Evolutionary conservation across 192 early-diverging fungal genomes (phyloP).

Genomic region (Coemansia sp.): DNA sequence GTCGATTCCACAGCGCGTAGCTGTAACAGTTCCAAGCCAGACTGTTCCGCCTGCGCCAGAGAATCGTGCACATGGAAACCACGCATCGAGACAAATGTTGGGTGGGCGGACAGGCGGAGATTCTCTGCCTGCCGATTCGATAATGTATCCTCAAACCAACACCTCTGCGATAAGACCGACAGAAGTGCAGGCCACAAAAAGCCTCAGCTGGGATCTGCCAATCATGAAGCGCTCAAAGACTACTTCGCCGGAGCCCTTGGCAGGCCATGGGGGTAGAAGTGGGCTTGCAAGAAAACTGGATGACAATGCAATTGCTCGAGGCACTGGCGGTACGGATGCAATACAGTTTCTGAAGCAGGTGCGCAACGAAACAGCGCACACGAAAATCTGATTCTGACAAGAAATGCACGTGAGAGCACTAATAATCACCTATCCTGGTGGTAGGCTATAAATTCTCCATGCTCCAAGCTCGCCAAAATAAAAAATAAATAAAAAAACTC

Average conservation of each 20-base stretch:
- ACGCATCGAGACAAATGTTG: background rate
- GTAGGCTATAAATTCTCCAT: no score
- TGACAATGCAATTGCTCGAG: slow-evolving; percentile 62
- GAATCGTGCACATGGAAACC: slow-evolving; percentile 9
- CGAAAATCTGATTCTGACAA: slow-evolving; percentile 21
- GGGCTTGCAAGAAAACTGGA: slow-evolving; percentile 64
- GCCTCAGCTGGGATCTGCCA: background rate
- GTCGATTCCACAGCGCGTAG: slow-evolving; percentile 56
- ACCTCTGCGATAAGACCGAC: background rate
- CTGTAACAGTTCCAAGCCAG: slow-evolving; percentile 9
- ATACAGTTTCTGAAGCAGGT: slow-evolving; percentile 93
- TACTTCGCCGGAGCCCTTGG: background rate
- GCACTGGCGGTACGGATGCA: slow-evolving; percentile 83
- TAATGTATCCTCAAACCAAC: slow-evolving; percentile 54
- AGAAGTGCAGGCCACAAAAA: background rate
- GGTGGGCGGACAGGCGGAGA: slow-evolving; percentile 49
- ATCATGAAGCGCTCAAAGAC: slow-evolving; percentile 4
- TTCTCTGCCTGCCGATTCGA: slow-evolving; percentile 47
- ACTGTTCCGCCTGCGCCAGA: slow-evolving; percentile 20
- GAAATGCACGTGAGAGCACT: no score
- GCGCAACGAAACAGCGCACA: slow-evolving; percentile 74
- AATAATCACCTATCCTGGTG: no score
- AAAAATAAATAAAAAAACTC: no score
- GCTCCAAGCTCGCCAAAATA: no score
- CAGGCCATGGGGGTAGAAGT: background rate